Evolutionary conservation across 441 rosid genomes (phyloP).

Genomic region (Arabidopsis hybrid): DNA sequence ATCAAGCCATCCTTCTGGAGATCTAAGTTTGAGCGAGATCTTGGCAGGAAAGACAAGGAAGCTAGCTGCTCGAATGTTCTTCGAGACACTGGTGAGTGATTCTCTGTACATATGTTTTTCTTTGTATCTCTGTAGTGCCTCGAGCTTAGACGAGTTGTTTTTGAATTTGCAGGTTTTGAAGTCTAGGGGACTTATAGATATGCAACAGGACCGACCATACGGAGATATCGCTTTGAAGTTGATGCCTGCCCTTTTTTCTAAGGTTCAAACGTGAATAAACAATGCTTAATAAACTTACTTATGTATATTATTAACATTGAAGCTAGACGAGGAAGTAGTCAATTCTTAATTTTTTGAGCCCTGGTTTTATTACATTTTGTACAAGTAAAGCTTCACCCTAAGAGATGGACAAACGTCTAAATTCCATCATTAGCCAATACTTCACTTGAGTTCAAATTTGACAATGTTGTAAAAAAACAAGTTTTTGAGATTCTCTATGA

Average conservation of each 20-base stretch:
- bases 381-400: neutral
- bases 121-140: neutral
- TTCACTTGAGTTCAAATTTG: neutral
- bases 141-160: neutral
- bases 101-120: neutral
- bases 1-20: constrained; percentile 47
- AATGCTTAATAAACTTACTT: neutral
- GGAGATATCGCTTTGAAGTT: constrained; percentile 66
- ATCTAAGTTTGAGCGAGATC: constrained; percentile 67
- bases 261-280: constrained; percentile 34
- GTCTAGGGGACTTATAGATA: constrained; percentile 70
- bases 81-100: constrained; percentile 69
- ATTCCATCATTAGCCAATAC: constrained; percentile 3
- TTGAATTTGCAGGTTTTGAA: constrained; percentile 70
- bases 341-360: neutral
- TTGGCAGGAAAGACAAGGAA: constrained; percentile 78
- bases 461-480: too few relatives aligned
- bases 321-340: neutral
- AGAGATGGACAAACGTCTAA: neutral
- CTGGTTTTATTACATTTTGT: neutral
- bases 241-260: constrained; percentile 52
- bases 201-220: constrained; percentile 68
- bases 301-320: constrained; percentile 8
- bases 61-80: constrained; percentile 87
- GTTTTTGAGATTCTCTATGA: neutral